These are phyloP conservation scores for Podila minutissima DNA, from an alignment of 192 early-diverging fungal genomes.

Conservation along the genomic window DNA sequence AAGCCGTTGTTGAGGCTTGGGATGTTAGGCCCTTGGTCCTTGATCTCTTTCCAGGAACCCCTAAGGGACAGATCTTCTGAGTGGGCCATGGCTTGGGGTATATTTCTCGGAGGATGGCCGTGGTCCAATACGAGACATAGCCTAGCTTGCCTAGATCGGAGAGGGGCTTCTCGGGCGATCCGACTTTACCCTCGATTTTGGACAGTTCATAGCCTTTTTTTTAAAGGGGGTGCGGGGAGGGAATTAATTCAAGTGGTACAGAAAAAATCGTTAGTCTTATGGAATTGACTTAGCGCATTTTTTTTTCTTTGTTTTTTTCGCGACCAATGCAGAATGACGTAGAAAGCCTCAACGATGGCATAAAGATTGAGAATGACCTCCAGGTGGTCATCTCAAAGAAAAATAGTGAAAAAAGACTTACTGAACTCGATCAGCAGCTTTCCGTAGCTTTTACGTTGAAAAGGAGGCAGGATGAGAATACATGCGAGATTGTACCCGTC, in stretches of 20 bases:
- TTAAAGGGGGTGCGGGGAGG: background rate
- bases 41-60: constrained; percentile 3
- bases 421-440: constrained; percentile 92
- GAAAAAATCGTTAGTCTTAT: background rate
- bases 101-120: constrained; percentile 67
- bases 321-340: background rate
- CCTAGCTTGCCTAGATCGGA: constrained; percentile 85
- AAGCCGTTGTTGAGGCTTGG: background rate
- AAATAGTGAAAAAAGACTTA: constrained; percentile 50
- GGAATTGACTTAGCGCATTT: background rate
- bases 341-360: background rate
- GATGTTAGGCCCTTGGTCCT: background rate
- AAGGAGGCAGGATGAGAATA: constrained; percentile 88
- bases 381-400: background rate
- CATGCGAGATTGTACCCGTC: constrained; percentile 92
- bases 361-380: background rate
- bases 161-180: constrained; percentile 90
- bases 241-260: background rate
- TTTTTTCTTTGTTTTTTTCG: background rate
- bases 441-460: constrained; percentile 87
- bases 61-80: constrained; percentile 1
- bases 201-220: constrained; percentile 81
- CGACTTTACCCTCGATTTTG: constrained; percentile 72
- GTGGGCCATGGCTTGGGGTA: constrained; percentile 46
- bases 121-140: constrained; percentile 87